Percentiles rank a stretch among this genome's conserved stretches.
These are phyloP conservation scores for Monilinia polystroma DNA, from an alignment of 2,329 filamentous ascomycete species.

Conservation along the genomic window DNA sequence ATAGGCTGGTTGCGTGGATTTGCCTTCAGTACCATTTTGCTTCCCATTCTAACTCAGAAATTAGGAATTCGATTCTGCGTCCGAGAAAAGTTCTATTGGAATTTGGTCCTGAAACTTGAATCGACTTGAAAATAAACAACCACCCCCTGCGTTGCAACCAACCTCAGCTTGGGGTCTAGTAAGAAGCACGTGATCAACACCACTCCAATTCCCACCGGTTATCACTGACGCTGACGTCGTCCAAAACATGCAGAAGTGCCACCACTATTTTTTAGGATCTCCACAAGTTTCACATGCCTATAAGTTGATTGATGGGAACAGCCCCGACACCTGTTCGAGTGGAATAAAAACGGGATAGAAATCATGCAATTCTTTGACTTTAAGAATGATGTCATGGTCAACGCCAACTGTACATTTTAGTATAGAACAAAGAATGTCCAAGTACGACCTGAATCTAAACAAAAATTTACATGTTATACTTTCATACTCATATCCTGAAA, in stretches of 20 bases:
- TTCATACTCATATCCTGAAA: background rate
- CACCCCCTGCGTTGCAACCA: no score
- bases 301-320: slow-evolving; percentile 8
- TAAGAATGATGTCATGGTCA: slow-evolving; percentile 12
- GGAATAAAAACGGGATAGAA: background rate
- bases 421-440: slow-evolving; percentile 9
- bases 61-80: no score
- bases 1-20: no score
- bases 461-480: slow-evolving; percentile 1
- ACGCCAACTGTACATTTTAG: background rate
- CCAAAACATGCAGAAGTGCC: slow-evolving; percentile 3
- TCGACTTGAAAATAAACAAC: no score
- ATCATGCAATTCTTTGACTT: slow-evolving; percentile 12
- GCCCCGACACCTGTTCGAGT: background rate
- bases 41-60: no score
- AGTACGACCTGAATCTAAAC: background rate
- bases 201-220: slow-evolving; percentile 12
- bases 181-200: background rate
- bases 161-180: no score
- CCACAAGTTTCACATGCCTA: slow-evolving; percentile 4
- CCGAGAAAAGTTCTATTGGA: no score
- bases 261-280: slow-evolving; percentile 4
- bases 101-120: no score
- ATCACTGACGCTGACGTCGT: slow-evolving; percentile 9
- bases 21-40: no score